phyloP scores from a whole-genome alignment of 306 rosid species.

The Arachis hypogaea region DNA sequence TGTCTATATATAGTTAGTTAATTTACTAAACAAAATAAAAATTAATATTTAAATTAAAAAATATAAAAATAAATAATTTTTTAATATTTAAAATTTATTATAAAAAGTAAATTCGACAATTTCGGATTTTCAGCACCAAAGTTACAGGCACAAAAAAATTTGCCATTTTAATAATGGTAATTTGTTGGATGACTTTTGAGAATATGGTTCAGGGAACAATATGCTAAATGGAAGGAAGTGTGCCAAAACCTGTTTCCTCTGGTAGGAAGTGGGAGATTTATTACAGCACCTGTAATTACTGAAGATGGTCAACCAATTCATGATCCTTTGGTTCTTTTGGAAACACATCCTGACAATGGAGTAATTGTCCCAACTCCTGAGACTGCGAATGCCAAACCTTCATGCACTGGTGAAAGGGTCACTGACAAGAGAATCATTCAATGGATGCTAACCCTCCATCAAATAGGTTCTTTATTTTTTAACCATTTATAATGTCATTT shows the following conservation, averaged over 20 bases:
- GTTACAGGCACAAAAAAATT: too few species aligned
- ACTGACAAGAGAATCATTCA: constrained; percentile 71
- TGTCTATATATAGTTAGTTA: too few species aligned
- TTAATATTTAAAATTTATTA: too few species aligned
- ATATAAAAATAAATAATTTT: too few species aligned
- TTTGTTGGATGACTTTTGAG: constrained; percentile 13
- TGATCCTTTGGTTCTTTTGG: constrained; percentile 80
- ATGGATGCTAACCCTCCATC: constrained; percentile 97
- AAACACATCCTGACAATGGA: constrained; percentile 62
- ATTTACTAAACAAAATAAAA: too few species aligned
- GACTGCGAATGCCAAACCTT: not conserved
- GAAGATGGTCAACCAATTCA: constrained; percentile 77
- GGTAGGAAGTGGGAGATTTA: constrained; percentile 89
- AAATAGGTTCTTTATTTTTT: constrained; percentile 62
- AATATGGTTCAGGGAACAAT: constrained; percentile 57
- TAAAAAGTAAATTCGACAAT: too few species aligned
- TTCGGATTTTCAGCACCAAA: too few species aligned
- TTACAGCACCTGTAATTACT: constrained; percentile 84
- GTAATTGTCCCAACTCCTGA: constrained; percentile 47
- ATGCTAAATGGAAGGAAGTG: constrained; percentile 79
- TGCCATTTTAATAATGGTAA: not conserved
- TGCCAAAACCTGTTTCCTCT: constrained; percentile 82
- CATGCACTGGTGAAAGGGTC: constrained; percentile 33
- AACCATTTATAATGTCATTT: not conserved
- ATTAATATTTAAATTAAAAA: too few species aligned